Conservation (phyloP, 2,329 filamentous ascomycete genomes). For the Colletotrichum gigasporum region DNA sequence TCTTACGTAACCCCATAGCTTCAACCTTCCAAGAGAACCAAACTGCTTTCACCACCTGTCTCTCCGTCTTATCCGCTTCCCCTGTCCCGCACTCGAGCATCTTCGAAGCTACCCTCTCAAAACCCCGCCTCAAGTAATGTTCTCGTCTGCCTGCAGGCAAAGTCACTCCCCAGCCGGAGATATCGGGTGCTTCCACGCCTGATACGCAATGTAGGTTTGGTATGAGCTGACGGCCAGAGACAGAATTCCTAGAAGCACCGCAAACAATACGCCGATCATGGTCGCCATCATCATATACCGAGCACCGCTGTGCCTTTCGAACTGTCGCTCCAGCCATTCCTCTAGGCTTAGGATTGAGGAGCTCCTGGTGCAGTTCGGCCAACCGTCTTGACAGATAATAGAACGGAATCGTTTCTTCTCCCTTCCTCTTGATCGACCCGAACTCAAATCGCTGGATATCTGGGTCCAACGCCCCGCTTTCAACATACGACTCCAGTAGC, state of each 20-base stretch:
- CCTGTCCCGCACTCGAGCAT: background rate
- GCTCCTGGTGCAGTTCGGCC: slow-evolving; percentile 31
- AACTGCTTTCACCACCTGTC: too few species aligned
- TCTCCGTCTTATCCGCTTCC: background rate
- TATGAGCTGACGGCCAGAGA: slow-evolving; percentile 30
- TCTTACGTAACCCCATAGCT: too few species aligned
- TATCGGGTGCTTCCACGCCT: slow-evolving; percentile 35
- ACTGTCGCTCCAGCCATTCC: slow-evolving; percentile 27
- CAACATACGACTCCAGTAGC: slow-evolving; percentile 14
- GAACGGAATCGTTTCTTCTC: slow-evolving; percentile 24
- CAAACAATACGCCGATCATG: slow-evolving; percentile 34
- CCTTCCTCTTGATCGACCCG: background rate
- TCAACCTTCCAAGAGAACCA: too few species aligned
- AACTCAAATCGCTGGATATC: slow-evolving; percentile 25
- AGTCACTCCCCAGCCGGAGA: background rate
- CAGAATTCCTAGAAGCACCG: slow-evolving; percentile 31
- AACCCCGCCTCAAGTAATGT: too few species aligned
- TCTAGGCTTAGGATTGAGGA: slow-evolving; percentile 32
- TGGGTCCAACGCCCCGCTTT: slow-evolving; percentile 26
- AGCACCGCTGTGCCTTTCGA: slow-evolving; percentile 35
- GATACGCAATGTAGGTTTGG: slow-evolving; percentile 36
- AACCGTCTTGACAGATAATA: slow-evolving; percentile 30
- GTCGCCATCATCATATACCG: slow-evolving; percentile 38
- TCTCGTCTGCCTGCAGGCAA: too few species aligned
- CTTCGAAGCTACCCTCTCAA: too few species aligned